Evolutionary conservation across 2,329 filamentous ascomycete species (phyloP).

Genomic region (Nigrospora sphaerica): DNA sequence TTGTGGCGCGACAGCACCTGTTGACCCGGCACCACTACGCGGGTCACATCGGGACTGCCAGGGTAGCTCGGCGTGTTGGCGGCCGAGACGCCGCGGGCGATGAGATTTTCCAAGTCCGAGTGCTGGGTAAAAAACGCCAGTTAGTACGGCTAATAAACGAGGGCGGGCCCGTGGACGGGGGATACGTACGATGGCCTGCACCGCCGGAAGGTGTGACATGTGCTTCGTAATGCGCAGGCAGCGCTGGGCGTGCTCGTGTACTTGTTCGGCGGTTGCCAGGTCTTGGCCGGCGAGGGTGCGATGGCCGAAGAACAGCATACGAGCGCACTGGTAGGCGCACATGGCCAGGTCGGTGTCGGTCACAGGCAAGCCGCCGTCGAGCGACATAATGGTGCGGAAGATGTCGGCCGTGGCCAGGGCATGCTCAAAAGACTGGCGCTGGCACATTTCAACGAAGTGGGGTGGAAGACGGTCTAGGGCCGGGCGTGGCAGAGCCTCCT

Average conservation of each 20-base stretch:
- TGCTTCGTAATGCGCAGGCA: constrained; percentile 44
- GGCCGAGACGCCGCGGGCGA: constrained; percentile 33
- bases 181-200: constrained; percentile 36
- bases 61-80: constrained; percentile 22
- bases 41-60: constrained; percentile 17
- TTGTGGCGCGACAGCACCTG: constrained; percentile 17
- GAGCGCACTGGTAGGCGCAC: constrained; percentile 32
- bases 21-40: constrained; percentile 12
- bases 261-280: constrained; percentile 35
- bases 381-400: constrained; percentile 35
- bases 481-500: constrained; percentile 27
- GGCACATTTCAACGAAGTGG: constrained; percentile 21
- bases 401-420: constrained; percentile 46
- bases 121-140: constrained; percentile 20
- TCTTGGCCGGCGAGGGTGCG: constrained; percentile 36
- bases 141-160: constrained; percentile 6
- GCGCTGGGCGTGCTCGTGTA: constrained; percentile 41
- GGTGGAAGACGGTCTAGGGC: constrained; percentile 19
- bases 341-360: constrained; percentile 34
- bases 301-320: constrained; percentile 29
- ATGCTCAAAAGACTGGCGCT: constrained; percentile 26
- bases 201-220: constrained; percentile 43
- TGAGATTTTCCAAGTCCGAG: constrained; percentile 43
- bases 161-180: neutral
- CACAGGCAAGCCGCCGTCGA: constrained; percentile 22